Base-by-base conservation (phyloP, 352 stramenopile species). In the Globisporangium parvum region DNA sequence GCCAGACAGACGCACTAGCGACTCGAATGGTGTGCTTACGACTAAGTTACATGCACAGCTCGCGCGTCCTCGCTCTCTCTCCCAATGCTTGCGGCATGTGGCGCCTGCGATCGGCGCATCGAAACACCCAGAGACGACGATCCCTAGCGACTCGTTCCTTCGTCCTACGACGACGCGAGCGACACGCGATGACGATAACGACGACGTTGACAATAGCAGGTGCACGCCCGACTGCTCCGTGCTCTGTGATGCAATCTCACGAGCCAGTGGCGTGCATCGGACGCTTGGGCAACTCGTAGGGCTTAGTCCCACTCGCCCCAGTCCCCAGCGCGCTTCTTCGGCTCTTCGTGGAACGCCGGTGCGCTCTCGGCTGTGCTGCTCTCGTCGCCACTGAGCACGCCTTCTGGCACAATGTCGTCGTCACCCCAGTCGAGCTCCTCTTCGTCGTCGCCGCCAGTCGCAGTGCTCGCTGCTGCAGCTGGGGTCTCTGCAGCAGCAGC, bases 241-340 rank as follows among this genome's bases (percentile, higher is more conserved):
- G 28, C 28, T 45, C 18, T 44, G 39, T 14, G 39, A 44, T 54
- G 6, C 48, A 17, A 35, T 39, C 48, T 54, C 48, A 45, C n/a
- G 48, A 54, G 39, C 39, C 54, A 44, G 41, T 42, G 15, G 6
- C 46, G 47, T 17, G 55, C 35, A 37, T 26, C 4, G 3, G 15
- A 46, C 33, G 23, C 3, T 33, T 28, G 17, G 20, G 26, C 26
- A 6, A 31, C 26, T 4, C 35, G 23, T 10, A 12, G 31, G 31
- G 11, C 42, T 78, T 82, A 87, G 49, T 85, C 74, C 77, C 77
- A 87, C 52, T 87, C 74, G 44, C 77, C 77, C 77, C 77, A 87
- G 61, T 87, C 77, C 47, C 76, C 77, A n/a, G 71, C 71, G 31
- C 66, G 64, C 55, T 71, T 79, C 59, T 66, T 72, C 44, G 41